phyloP scores from a whole-genome alignment of 225 moss, liverwort and hornwort species.

The Sphagnum contortum region DNA sequence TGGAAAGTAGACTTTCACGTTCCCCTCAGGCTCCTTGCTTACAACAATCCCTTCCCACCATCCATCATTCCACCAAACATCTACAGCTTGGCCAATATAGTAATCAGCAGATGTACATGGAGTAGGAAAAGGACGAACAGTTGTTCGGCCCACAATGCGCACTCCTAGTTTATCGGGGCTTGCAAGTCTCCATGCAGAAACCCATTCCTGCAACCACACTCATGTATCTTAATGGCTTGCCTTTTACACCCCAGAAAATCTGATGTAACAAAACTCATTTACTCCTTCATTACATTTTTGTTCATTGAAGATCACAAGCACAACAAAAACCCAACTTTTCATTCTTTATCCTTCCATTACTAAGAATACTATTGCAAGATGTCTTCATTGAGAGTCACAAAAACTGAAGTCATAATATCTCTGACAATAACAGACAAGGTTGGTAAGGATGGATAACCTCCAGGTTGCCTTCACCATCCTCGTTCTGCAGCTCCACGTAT shows the following conservation, averaged over 20 bases:
- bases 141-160: constrained; percentile 54
- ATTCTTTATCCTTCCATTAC: too few relatives aligned
- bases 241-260: too few relatives aligned
- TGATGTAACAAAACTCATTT: background rate
- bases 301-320: too few relatives aligned
- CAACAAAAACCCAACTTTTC: too few relatives aligned
- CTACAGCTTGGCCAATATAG: constrained; percentile 51
- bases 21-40: constrained; percentile 31
- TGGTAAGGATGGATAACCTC: constrained; percentile 33
- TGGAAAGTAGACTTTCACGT: constrained; percentile 54
- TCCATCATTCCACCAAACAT: constrained; percentile 88
- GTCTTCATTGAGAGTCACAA: too few relatives aligned
- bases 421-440: too few relatives aligned
- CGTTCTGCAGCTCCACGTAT: constrained; percentile 62
- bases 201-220: constrained; percentile 57
- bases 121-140: constrained; percentile 52
- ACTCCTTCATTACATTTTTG: too few relatives aligned
- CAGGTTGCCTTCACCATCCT: constrained; percentile 59
- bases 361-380: too few relatives aligned
- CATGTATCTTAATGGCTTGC: too few relatives aligned
- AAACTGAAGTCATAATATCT: too few relatives aligned
- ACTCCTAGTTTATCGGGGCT: constrained; percentile 45
- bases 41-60: constrained; percentile 86
- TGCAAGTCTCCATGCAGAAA: constrained; percentile 49
- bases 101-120: constrained; percentile 23